A percentile compares a stretch with the other conserved stretches of the same genome.
These are phyloP conservation scores for Globisporangium paroecandrum DNA, from an alignment of 352 stramenopile genomes.

Conservation along the genomic window DNA sequence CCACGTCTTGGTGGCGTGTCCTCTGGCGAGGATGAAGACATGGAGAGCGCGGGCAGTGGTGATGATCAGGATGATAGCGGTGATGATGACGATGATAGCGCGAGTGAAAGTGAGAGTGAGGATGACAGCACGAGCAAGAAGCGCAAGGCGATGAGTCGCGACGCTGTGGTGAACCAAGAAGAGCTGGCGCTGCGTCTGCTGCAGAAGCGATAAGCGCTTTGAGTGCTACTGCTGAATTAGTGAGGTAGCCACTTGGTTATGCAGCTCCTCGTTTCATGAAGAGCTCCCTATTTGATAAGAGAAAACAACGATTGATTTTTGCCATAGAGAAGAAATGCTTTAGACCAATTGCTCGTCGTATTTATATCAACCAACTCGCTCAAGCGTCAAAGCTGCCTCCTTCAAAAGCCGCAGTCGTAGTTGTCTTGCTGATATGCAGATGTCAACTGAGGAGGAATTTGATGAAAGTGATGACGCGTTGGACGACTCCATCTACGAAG, in stretches of 20 bases:
- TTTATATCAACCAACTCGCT: not conserved
- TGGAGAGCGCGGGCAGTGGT: slow-evolving; percentile 26
- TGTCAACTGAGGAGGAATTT: slow-evolving; percentile 6
- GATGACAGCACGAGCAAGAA: slow-evolving; percentile 18
- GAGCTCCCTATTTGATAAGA: not conserved
- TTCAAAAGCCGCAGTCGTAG: not conserved
- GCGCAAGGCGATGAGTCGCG: slow-evolving; percentile 40
- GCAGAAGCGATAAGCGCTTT: slow-evolving; percentile 42
- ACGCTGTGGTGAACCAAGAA: slow-evolving; percentile 66
- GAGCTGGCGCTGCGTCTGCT: slow-evolving; percentile 76
- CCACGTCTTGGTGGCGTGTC: slow-evolving; percentile 26
- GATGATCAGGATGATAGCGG: slow-evolving; percentile 26
- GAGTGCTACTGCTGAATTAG: not conserved
- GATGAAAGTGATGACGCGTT: slow-evolving; percentile 1
- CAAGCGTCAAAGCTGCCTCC: not conserved
- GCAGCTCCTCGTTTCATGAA: not conserved
- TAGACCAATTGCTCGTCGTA: not conserved
- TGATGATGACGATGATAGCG: slow-evolving; percentile 17
- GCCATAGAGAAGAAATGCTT: slow-evolving; percentile 3
- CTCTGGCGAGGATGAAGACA: slow-evolving; percentile 30
- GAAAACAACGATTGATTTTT: not conserved
- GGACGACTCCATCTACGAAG: slow-evolving; percentile 23
- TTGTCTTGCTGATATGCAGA: not conserved
- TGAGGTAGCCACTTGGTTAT: not conserved
- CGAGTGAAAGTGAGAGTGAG: slow-evolving; percentile 9